Evolutionary conservation across 345 rosid genomes (phyloP).

Genomic region (Conringia planisiliqua): DNA sequence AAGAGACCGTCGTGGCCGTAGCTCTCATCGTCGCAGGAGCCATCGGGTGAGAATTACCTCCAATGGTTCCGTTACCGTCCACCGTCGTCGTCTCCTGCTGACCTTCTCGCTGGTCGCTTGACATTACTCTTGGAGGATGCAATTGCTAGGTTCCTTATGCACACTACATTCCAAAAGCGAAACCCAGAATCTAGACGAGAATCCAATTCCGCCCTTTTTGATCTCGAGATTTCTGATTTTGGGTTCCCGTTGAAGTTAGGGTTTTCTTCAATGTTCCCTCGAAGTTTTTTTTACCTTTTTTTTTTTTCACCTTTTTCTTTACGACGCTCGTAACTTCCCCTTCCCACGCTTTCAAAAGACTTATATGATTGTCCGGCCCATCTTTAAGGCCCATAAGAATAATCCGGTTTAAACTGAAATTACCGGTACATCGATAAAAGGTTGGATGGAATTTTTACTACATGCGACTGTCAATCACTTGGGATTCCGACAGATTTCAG

Average conservation of each 20-base stretch:
- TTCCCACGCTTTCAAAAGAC: background rate
- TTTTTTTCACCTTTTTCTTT: background rate
- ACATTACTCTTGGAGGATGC: constrained; percentile 14
- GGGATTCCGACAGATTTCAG: too few relatives aligned
- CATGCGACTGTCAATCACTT: background rate
- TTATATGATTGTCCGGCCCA: background rate
- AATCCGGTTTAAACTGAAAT: background rate
- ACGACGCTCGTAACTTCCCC: background rate
- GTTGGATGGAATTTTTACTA: background rate
- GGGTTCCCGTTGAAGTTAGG: constrained; percentile 41
- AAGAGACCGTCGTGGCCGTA: background rate
- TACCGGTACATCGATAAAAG: background rate
- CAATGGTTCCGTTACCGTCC: constrained; percentile 41
- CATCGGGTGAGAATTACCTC: background rate
- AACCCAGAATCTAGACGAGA: background rate
- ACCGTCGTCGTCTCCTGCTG: constrained; percentile 17
- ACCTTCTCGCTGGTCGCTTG: constrained; percentile 23
- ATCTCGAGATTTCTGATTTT: constrained; percentile 21
- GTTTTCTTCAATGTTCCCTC: constrained; percentile 27
- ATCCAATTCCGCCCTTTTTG: background rate
- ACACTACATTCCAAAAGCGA: constrained; percentile 11
- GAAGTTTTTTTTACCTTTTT: background rate
- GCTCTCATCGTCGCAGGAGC: background rate
- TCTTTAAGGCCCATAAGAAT: background rate
- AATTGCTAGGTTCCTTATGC: background rate